A percentile compares a stretch with the other conserved stretches of the same genome.
Evolutionary conservation across 176 grass and related monocot species (phyloP).

Genomic region (Musa beccarii): DNA sequence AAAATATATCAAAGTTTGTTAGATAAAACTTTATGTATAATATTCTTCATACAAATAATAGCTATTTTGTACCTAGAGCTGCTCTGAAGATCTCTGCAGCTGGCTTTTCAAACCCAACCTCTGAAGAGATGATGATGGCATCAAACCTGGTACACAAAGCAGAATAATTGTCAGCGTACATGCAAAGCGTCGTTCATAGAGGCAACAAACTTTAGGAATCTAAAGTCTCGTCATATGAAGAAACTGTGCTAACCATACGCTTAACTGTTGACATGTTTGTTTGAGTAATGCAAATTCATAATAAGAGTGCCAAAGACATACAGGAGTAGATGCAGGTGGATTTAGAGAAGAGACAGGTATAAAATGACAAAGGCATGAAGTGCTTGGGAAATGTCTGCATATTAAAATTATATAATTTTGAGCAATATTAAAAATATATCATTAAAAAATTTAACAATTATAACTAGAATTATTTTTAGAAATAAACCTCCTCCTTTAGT

Average conservation of each 20-base stretch:
- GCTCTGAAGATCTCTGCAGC: constrained; percentile 77
- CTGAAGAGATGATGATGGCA: constrained; percentile 85
- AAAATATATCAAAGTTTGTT: neutral
- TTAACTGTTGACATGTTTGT: no score
- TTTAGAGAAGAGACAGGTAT: no score
- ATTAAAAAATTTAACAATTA: no score
- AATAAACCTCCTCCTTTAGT: no score
- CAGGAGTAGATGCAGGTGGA: no score
- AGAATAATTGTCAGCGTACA: constrained; percentile 1
- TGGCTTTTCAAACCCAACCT: constrained; percentile 89
- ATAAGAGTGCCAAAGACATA: no score
- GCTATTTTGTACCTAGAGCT: constrained; percentile 51
- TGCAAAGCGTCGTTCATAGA: neutral
- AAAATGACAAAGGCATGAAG: no score
- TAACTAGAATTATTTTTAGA: no score
- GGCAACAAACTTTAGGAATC: neutral
- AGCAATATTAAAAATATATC: no score
- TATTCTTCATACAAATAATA: constrained; percentile 3
- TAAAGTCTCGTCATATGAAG: neutral
- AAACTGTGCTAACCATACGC: neutral
- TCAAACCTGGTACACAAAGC: constrained; percentile 69
- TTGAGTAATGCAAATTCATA: no score
- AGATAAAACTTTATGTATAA: neutral
- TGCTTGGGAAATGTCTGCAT: no score
- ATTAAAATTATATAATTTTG: no score